Percentiles rank a stretch among this genome's conserved stretches.
Conservation (phyloP, 129 eudicot species). For the Dittrichia graveolens region DNA sequence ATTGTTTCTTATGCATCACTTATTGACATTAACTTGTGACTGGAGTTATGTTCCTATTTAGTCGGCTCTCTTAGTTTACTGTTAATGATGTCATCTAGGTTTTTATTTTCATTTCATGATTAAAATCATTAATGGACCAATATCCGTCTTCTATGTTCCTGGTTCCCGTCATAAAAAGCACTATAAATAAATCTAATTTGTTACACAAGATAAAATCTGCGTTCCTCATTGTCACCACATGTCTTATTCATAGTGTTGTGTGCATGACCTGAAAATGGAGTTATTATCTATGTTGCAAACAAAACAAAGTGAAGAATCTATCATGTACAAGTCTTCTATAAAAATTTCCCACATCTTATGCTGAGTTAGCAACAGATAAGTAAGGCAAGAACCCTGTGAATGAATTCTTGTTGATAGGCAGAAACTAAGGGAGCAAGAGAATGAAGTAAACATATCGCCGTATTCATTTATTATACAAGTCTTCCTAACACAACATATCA, state of each 20-base stretch:
- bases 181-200: background rate
- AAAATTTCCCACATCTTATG: too few species aligned
- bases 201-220: background rate
- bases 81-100: background rate
- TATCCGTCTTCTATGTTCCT: background rate
- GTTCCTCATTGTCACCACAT: background rate
- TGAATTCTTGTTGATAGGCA: too few species aligned
- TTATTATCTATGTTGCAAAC: background rate
- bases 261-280: background rate
- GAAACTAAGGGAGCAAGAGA: too few species aligned
- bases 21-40: background rate
- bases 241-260: background rate
- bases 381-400: too few species aligned
- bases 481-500: too few species aligned
- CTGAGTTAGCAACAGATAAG: too few species aligned
- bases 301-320: background rate
- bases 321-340: too few species aligned
- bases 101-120: background rate
- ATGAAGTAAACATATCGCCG: too few species aligned
- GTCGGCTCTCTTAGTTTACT: background rate
- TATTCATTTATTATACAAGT: too few species aligned
- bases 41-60: background rate
- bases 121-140: too few species aligned
- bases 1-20: background rate
- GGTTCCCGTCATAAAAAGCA: background rate